A percentile compares a stretch with the other conserved stretches of the same genome.
phyloP scores from a whole-genome alignment of 257 asterid genomes.

The Gentiana straminea region DNA sequence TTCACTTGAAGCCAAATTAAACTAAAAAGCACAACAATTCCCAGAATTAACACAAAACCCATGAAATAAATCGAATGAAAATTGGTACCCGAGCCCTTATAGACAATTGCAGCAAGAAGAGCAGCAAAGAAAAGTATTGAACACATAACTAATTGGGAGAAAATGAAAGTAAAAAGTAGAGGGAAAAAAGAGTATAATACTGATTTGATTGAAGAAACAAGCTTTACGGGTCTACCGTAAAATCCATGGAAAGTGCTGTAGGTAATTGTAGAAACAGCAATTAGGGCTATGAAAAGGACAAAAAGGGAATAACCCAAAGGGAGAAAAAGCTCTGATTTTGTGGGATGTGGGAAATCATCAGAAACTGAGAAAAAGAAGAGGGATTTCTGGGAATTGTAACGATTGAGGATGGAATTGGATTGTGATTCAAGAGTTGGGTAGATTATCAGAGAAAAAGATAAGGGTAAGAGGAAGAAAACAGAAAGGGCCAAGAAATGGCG shows the following conservation, averaged over 20 bases:
- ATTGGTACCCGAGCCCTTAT: conserved; percentile 29
- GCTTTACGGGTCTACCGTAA: conserved; percentile 37
- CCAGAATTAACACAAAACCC: conserved; percentile 3
- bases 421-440: conserved; percentile 31
- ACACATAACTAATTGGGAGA: conserved; percentile 5
- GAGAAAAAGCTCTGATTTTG: conserved; percentile 13
- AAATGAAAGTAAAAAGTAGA: conserved; percentile 16
- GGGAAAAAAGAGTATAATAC: conserved; percentile 30
- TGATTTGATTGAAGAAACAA: conserved; percentile 38
- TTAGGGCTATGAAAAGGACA: conserved; percentile 17
- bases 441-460: conserved; percentile 33
- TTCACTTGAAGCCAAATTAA: conserved; percentile 26
- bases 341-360: conserved; percentile 9
- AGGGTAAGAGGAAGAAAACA: conserved; percentile 51
- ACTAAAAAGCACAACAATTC: conserved; percentile 5
- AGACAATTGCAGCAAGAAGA: conserved; percentile 3
- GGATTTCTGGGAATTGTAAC: conserved; percentile 14
- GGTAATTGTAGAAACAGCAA: conserved; percentile 42
- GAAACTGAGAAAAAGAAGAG: conserved; percentile 15
- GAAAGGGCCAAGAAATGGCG: conserved; percentile 58
- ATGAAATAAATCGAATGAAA: conserved; percentile 10
- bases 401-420: conserved; percentile 17
- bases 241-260: conserved; percentile 49
- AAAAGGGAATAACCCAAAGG: conserved; percentile 21
- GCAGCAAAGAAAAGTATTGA: conserved; percentile 9